Conservation (phyloP, 352 stramenopile genomes). For the Phytophthora fragariaefolia region DNA sequence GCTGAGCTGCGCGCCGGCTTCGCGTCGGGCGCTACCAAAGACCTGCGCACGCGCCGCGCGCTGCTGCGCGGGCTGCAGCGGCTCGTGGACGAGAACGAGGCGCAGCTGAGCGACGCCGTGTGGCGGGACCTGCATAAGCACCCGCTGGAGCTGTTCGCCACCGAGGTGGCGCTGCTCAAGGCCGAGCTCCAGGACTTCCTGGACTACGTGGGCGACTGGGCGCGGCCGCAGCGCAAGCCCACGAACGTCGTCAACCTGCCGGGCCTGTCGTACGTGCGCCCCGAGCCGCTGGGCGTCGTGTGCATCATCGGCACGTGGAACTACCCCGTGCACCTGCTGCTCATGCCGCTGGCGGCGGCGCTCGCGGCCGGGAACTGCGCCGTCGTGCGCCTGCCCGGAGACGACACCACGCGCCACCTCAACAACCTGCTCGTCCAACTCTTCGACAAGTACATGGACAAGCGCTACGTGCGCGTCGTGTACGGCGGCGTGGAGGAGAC, state of each 20-base stretch:
- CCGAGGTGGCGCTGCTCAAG: conserved; percentile 59
- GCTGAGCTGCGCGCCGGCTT: conserved; percentile 57
- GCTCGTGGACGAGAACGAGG: conserved; percentile 60
- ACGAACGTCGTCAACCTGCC: conserved; percentile 71
- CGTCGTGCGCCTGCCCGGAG: conserved; percentile 92
- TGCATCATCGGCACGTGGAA: conserved; percentile 94
- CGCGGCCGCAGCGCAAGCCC: conserved; percentile 50
- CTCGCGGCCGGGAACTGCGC: conserved; percentile 93
- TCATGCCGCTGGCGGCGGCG: conserved; percentile 81
- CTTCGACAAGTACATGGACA: conserved; percentile 83
- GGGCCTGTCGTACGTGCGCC: conserved; percentile 64
- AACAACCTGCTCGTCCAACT: conserved; percentile 64
- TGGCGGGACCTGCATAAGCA: conserved; percentile 80
- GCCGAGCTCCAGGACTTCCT: conserved; percentile 78
- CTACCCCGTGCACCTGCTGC: conserved; percentile 85
- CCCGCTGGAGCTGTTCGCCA: conserved; percentile 63
- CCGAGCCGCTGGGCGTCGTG: conserved; percentile 84
- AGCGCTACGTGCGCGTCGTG: conserved; percentile 80
- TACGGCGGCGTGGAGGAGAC: conserved; percentile 84
- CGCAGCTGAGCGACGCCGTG: conserved; percentile 54
- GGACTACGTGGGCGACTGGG: conserved; percentile 79
- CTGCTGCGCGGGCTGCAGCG: conserved; percentile 58
- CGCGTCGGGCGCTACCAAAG: conserved; percentile 49
- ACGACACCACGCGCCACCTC: conserved; percentile 76
- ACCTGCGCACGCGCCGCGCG: conserved; percentile 44